These are phyloP conservation scores for Prunus padus DNA, from an alignment of 306 rosid genomes.

Conservation along the genomic window DNA sequence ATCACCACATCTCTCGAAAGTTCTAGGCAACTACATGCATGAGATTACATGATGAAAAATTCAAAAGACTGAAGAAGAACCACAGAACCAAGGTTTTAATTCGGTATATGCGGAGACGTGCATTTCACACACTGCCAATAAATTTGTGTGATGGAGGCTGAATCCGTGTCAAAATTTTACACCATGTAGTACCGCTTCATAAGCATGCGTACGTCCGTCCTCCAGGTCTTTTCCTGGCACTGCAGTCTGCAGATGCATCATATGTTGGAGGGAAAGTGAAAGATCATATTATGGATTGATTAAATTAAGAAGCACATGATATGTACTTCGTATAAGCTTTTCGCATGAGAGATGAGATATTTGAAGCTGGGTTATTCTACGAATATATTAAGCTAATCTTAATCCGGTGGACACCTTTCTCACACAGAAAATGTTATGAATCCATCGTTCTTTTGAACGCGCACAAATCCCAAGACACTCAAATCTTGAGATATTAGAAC, in stretches of 20 bases:
- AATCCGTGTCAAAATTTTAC: neutral
- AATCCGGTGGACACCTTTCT: too few species aligned
- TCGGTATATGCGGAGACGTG: neutral
- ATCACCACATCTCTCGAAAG: neutral
- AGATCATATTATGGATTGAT: neutral
- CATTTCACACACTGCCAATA: neutral
- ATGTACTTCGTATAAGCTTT: too few species aligned
- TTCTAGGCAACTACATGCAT: neutral
- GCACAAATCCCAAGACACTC: too few species aligned
- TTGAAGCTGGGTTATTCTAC: too few species aligned
- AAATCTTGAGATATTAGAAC: too few species aligned
- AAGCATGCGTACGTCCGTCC: neutral
- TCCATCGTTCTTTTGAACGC: too few species aligned
- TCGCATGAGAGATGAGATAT: too few species aligned
- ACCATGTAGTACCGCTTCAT: too few species aligned
- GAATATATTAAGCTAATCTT: too few species aligned
- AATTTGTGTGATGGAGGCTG: neutral
- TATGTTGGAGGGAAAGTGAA: neutral
- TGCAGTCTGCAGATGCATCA: constrained; percentile 1
- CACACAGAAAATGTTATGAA: too few species aligned
- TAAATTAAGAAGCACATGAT: neutral
- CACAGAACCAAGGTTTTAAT: neutral
- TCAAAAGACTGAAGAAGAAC: too few species aligned
- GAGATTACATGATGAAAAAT: neutral
- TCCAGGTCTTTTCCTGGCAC: neutral